Evolutionary conservation across 2,329 filamentous ascomycete genomes (phyloP).

Genomic region (Verticillium nonalfalfae): DNA sequence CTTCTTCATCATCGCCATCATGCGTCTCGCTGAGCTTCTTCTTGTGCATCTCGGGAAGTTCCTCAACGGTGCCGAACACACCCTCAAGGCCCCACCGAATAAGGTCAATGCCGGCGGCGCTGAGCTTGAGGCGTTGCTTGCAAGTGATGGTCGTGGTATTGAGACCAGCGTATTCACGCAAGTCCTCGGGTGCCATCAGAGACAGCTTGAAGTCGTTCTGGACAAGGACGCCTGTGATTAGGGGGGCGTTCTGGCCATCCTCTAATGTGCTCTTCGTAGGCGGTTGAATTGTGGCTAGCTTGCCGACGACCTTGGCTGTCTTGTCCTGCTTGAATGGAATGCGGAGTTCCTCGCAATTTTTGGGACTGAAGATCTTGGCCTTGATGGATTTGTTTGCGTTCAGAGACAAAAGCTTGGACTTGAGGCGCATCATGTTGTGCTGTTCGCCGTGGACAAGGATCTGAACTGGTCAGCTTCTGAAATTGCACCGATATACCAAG

Average conservation of each 20-base stretch:
- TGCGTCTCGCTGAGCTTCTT: conserved; percentile 23
- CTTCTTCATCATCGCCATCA: conserved; percentile 30
- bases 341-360: conserved; percentile 89
- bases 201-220: conserved; percentile 98
- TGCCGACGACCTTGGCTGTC: conserved; percentile 90
- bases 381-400: conserved; percentile 76
- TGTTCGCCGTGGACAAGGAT: conserved; percentile 96
- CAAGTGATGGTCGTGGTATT: conserved; percentile 93
- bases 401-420: conserved; percentile 88
- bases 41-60: conserved; percentile 49
- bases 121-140: conserved; percentile 83
- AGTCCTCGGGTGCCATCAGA: conserved; percentile 92
- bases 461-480: conserved; percentile 32
- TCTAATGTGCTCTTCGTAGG: conserved; percentile 36
- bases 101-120: conserved; percentile 81
- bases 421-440: conserved; percentile 95
- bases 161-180: conserved; percentile 93
- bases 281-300: conserved; percentile 75
- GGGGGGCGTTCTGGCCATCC: conserved; percentile 28
- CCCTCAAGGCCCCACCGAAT: conserved; percentile 92
- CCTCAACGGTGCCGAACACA: conserved; percentile 83
- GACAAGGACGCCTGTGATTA: conserved; percentile 86
- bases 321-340: conserved; percentile 97
- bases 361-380: conserved; percentile 87
- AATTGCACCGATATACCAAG: neutral